Evolutionary conservation across 2,329 filamentous ascomycete genomes (phyloP).

Genomic region (Xylariaceae sp.): DNA sequence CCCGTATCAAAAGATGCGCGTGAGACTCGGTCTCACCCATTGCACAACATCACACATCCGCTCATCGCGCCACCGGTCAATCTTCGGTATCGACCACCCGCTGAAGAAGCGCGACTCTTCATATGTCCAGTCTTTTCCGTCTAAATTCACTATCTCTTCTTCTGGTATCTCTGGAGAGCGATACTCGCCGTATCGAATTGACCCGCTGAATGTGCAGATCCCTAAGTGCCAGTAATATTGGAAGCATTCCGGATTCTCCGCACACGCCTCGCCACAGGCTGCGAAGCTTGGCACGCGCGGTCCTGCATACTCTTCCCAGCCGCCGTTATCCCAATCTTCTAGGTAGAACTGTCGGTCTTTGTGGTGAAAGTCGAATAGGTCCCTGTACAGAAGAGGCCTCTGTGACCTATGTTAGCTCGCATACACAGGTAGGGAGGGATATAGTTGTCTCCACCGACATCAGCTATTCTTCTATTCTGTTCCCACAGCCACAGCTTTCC

Average conservation of each 20-base stretch:
- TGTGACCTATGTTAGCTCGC: slow-evolving; percentile 8
- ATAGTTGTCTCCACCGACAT: slow-evolving; percentile 32
- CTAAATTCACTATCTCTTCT: background rate
- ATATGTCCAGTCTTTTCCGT: background rate
- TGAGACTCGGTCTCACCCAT: slow-evolving; percentile 28
- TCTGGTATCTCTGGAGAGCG: slow-evolving; percentile 8
- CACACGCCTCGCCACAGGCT: slow-evolving; percentile 25
- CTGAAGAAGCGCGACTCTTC: slow-evolving; percentile 21
- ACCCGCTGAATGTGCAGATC: slow-evolving; percentile 24
- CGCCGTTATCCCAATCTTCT: slow-evolving; percentile 11
- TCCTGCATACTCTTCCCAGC: slow-evolving; percentile 3
- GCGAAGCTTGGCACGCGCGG: slow-evolving; percentile 13
- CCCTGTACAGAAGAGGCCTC: slow-evolving; percentile 42
- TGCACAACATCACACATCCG: slow-evolving; percentile 18
- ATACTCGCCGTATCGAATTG: slow-evolving; percentile 17
- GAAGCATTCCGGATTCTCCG: slow-evolving; percentile 20
- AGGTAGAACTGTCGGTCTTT: background rate
- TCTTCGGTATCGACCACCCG: slow-evolving; percentile 26
- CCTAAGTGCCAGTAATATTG: slow-evolving; percentile 27
- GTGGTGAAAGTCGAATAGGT: slow-evolving; percentile 43
- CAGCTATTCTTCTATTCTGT: slow-evolving; percentile 35
- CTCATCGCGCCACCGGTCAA: slow-evolving; percentile 20
- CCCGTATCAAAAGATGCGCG: background rate
- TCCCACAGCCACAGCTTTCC: slow-evolving; percentile 52
- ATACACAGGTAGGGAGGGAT: background rate